Conservation (phyloP, 2,329 filamentous ascomycete genomes). For the Sordariomycetes sp. region DNA sequence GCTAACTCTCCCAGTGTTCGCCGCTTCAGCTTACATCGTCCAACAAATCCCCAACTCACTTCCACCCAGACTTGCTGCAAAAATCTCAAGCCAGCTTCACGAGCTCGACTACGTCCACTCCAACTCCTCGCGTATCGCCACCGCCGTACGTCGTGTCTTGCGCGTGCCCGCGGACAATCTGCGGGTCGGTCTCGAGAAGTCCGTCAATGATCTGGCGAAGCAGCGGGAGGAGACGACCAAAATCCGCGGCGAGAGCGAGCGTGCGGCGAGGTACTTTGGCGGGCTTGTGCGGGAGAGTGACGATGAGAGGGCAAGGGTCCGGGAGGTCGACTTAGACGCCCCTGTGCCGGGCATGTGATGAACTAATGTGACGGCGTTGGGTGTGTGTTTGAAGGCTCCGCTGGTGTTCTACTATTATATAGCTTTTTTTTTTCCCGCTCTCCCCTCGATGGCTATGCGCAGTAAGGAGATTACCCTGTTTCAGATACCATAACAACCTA, state of each 20-base stretch:
- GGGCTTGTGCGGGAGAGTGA: conserved; percentile 61
- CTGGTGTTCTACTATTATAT: too few relatives aligned
- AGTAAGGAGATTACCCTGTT: too few relatives aligned
- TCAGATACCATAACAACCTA: too few relatives aligned
- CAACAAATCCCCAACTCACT: conserved; percentile 83
- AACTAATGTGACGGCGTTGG: too few relatives aligned
- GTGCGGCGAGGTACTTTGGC: conserved; percentile 81
- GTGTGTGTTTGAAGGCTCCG: too few relatives aligned
- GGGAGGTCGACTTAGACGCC: conserved; percentile 46
- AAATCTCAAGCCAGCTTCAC: conserved; percentile 72
- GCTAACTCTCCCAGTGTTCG: conserved; percentile 43
- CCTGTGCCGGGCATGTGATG: too few relatives aligned
- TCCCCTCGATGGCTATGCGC: too few relatives aligned
- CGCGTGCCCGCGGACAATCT: conserved; percentile 82
- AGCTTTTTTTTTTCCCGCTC: too few relatives aligned
- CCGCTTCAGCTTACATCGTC: conserved; percentile 72
- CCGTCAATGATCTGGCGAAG: conserved; percentile 70
- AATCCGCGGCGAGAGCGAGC: conserved; percentile 72
- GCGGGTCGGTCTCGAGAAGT: conserved; percentile 71
- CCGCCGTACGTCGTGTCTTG: conserved; percentile 80
- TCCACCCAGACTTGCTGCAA: conserved; percentile 73
- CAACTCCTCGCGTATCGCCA: conserved; percentile 77
- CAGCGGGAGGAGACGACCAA: conserved; percentile 79
- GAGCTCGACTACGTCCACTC: conserved; percentile 87
- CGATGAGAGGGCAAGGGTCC: conserved; percentile 38